These are phyloP conservation scores for Fusarium foetens DNA, from an alignment of 2,329 filamentous ascomycete species.

Conservation along the genomic window DNA sequence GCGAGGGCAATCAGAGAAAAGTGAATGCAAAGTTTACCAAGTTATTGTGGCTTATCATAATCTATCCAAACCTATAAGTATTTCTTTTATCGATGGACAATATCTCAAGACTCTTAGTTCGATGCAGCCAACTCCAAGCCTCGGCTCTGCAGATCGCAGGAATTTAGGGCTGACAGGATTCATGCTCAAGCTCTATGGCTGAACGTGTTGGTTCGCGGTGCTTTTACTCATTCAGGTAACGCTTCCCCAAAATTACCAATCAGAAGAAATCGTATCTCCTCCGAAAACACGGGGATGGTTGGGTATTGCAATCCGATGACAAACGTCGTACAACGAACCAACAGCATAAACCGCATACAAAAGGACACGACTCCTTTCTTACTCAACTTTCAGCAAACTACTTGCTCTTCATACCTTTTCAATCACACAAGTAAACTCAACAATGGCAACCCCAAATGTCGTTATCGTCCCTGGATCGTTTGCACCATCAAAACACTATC, in stretches of 20 bases:
- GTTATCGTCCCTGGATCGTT: slow-evolving; percentile 27
- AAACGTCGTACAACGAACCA: not conserved
- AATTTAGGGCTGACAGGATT: not conserved
- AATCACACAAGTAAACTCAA: rapidly evolving
- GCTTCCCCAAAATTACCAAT: not conserved
- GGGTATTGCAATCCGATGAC: not conserved
- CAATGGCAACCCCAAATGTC: not conserved
- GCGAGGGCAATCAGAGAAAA: not conserved
- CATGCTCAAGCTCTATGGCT: not conserved
- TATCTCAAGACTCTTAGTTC: not conserved
- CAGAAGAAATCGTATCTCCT: not conserved
- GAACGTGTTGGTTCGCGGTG: not conserved
- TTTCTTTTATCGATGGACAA: too few relatives aligned
- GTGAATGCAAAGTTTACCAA: not conserved
- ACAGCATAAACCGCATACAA: not conserved
- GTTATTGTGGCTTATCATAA: not conserved
- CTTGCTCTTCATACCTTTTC: too few relatives aligned
- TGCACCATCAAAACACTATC: slow-evolving; percentile 4
- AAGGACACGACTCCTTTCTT: not conserved
- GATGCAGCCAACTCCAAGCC: not conserved
- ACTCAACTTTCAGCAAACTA: rapidly evolving
- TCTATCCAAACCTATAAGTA: not conserved
- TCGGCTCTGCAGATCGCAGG: not conserved
- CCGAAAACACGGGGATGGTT: not conserved
- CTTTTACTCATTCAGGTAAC: not conserved